phyloP scores from a whole-genome alignment of 1,139 yeast genomes.

The Geotrichum carabidarum region DNA sequence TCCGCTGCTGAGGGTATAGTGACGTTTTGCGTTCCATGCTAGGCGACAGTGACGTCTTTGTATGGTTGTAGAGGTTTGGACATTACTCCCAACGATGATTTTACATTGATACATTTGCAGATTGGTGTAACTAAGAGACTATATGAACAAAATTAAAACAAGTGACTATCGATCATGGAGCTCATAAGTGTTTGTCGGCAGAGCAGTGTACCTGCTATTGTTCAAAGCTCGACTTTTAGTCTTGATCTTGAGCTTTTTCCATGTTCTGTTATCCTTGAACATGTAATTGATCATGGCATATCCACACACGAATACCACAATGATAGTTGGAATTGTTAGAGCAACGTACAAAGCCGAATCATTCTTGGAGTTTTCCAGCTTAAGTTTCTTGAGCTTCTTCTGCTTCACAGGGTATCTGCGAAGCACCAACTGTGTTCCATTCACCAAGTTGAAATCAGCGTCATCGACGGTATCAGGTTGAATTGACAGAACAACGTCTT shows the following conservation, averaged over 20 bases:
- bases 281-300: constrained; percentile 17
- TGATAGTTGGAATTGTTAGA: constrained; percentile 62
- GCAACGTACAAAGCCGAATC: constrained; percentile 64
- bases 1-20: not conserved
- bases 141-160: not conserved
- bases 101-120: too few relatives aligned
- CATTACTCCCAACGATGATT: too few relatives aligned
- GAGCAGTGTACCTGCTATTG: constrained; percentile 15
- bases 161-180: constrained; percentile 11
- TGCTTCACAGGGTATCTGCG: constrained; percentile 55
- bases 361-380: constrained; percentile 17
- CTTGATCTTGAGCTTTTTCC: constrained; percentile 19
- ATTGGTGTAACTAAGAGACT: not conserved
- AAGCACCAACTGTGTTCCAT: constrained; percentile 55
- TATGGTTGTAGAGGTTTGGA: too few relatives aligned
- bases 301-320: constrained; percentile 45
- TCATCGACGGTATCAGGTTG: constrained; percentile 66
- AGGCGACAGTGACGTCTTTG: too few relatives aligned
- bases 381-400: constrained; percentile 52
- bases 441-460: constrained; percentile 49
- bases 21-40: not conserved
- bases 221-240: constrained; percentile 12
- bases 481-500: constrained; percentile 53
- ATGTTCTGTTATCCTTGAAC: constrained; percentile 18
- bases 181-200: constrained; percentile 20